Conservation (phyloP, 2,329 filamentous ascomycete species). For the Phialophora verrucosa region DNA sequence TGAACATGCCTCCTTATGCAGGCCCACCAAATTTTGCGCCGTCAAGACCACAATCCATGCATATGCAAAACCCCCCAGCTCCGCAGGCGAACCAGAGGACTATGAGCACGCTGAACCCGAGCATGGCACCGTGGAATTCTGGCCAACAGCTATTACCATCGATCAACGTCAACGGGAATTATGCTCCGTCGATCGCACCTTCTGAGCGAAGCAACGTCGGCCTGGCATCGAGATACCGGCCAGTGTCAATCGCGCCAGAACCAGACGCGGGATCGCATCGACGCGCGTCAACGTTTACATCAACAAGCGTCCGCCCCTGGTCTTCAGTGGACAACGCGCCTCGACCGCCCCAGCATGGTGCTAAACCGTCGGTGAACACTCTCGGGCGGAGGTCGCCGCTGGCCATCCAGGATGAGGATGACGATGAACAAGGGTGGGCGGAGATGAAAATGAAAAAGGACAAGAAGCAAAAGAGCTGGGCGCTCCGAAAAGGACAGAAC, state of each 20-base stretch:
- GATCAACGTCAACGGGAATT: constrained; percentile 52
- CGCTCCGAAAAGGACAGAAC: constrained; percentile 47
- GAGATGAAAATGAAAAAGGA: constrained; percentile 58
- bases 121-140: constrained; percentile 47
- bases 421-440: constrained; percentile 58
- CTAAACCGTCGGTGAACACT: constrained; percentile 40
- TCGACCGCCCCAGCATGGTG: constrained; percentile 36
- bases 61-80: constrained; percentile 31
- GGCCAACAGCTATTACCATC: constrained; percentile 45
- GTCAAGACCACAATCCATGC: constrained; percentile 33
- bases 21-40: constrained; percentile 14
- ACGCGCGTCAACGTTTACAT: constrained; percentile 45
- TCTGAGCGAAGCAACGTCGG: constrained; percentile 95
- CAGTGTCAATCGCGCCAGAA: constrained; percentile 70
- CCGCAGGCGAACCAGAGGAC: constrained; percentile 62
- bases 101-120: constrained; percentile 83
- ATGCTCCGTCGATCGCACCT: constrained; percentile 89
- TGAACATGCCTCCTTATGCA: constrained; percentile 28
- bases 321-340: constrained; percentile 41
- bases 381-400: constrained; percentile 39
- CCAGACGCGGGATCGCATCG: constrained; percentile 25
- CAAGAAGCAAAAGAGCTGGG: constrained; percentile 56
- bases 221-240: constrained; percentile 85
- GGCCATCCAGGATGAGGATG: constrained; percentile 49
- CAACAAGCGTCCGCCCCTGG: constrained; percentile 47